Base-by-base conservation (phyloP, 2,329 filamentous ascomycete genomes). In the Neurospora crassa region DNA sequence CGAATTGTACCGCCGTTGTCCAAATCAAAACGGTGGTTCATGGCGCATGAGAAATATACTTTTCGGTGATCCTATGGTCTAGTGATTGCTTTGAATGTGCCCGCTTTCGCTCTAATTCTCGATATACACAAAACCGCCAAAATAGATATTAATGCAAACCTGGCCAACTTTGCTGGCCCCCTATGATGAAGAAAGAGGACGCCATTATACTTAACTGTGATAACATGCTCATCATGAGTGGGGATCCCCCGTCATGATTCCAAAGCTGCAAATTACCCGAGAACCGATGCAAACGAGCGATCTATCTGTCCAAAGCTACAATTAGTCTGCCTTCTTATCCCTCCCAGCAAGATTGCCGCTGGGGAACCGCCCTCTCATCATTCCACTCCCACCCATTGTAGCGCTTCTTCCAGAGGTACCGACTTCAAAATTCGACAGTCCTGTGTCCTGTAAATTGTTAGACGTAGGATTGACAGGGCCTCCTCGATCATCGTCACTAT, bases 251-350 rank as follows among this genome's bases (percentile, higher is more conserved):
- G 3, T 63, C 53, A 34, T 34, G 24, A 63, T 29, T 18, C 16
- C 53, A n/a, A 63, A 63, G 53, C 29, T 10, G 53, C 5, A 63
- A 4, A 63, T 34, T 16, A 63, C 24, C 53, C 8, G 8, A 63
- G 3, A 8, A 18, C 29, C 29, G 18, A 37, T 37, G 53, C 53
- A 34, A 63, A 10, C 16, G 53, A 63, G 29, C 29, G 53, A 18
- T 6, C 8, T 63, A n/a, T 14, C 53, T 34, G 20, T 5, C 53
- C 29, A 8, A 29, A 16, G 29, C 29, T 37, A 68, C 42, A 45
- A 40, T 72, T 77, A 85, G 73, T 86, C 83, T n/a, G 79, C 77
- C 78, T 86, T 86, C 78, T 83, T 83, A 2, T 68, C 68, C 41
- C 81, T 83, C 74, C 84, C 85, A 63, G 74, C 70, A 12, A 67